Percentiles rank a stretch among this genome's conserved stretches.
Conservation (phyloP, 768 basidiomycete genomes). For the Gelatoporia subvermispora region DNA sequence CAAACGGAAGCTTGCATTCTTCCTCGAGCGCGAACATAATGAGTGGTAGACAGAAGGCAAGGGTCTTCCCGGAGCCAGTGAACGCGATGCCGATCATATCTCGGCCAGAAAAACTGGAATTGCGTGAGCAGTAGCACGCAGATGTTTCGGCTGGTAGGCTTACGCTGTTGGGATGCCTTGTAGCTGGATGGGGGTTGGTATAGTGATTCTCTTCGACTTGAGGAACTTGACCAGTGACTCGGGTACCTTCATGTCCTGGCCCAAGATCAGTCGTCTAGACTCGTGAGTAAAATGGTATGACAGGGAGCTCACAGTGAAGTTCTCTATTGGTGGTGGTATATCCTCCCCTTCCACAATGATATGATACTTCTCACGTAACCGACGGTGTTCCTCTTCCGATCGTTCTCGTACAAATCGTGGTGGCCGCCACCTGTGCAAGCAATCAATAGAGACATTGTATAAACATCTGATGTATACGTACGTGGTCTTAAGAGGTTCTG, state of each 20-base stretch:
- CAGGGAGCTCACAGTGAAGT: conserved; percentile 58
- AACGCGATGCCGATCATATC: conserved; percentile 99
- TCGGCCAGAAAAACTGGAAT: conserved; percentile 79
- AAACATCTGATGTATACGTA: conserved; percentile 31
- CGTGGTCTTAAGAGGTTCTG: conserved; percentile 81
- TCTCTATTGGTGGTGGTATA: conserved; percentile 88
- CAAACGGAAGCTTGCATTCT: conserved; percentile 83
- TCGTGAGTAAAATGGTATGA: not conserved
- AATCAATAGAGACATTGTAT: not conserved
- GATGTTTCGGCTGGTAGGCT: conserved; percentile 24
- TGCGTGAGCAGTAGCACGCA: not conserved
- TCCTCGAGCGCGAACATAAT: conserved; percentile 97
- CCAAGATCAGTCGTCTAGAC: conserved; percentile 7
- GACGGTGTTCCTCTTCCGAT: conserved; percentile 61
- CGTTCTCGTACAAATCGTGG: conserved; percentile 78
- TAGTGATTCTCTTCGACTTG: conserved; percentile 76
- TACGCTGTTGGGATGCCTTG: conserved; percentile 96
- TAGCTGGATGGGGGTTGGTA: conserved; percentile 93
- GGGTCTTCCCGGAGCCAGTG: conserved; percentile 97
- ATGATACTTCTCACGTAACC: conserved; percentile 84
- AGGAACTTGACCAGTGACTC: conserved; percentile 77
- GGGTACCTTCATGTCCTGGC: conserved; percentile 98
- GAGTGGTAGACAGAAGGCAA: conserved; percentile 96
- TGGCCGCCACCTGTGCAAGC: conserved; percentile 69
- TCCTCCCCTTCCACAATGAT: conserved; percentile 94